Conservation (phyloP, 805 yeast species). For the Schwanniomyces vanrijiae region DNA sequence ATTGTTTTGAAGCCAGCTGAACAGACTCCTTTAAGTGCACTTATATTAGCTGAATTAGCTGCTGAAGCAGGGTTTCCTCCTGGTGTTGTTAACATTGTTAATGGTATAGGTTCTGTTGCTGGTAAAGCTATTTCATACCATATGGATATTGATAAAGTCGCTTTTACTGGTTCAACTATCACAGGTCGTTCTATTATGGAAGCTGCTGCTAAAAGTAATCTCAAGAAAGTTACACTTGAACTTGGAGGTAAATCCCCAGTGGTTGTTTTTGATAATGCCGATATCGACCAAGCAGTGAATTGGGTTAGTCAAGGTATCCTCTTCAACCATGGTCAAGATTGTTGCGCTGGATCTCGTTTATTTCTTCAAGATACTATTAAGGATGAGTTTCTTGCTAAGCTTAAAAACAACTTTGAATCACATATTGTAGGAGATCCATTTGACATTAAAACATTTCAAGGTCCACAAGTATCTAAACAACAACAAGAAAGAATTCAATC, state of each 20-base stretch:
- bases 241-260: slow-evolving; percentile 71
- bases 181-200: slow-evolving; percentile 62
- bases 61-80: slow-evolving; percentile 47
- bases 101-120: slow-evolving; percentile 45
- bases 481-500: slow-evolving; percentile 60
- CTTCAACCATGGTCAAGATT: slow-evolving; percentile 64
- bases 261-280: slow-evolving; percentile 60
- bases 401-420: slow-evolving; percentile 36
- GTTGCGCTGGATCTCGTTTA: slow-evolving; percentile 62
- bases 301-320: slow-evolving; percentile 55
- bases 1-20: slow-evolving; percentile 51
- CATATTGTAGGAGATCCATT: slow-evolving; percentile 63
- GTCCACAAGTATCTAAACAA: slow-evolving; percentile 67
- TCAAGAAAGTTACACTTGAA: slow-evolving; percentile 63
- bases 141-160: slow-evolving; percentile 35
- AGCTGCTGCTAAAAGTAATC: slow-evolving; percentile 50
- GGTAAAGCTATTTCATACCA: slow-evolving; percentile 49
- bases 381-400: slow-evolving; percentile 45
- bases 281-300: slow-evolving; percentile 54
- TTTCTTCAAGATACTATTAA: slow-evolving; percentile 54
- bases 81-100: slow-evolving; percentile 49
- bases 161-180: slow-evolving; percentile 67
- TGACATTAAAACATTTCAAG: slow-evolving; percentile 60
- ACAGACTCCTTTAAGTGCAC: slow-evolving; percentile 48
- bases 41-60: slow-evolving; percentile 43